Evolutionary conservation across 768 basidiomycete genomes (phyloP), one percentile per base, ranked within the genome.

Genomic region (Fistulinella prunicolor): DNA sequence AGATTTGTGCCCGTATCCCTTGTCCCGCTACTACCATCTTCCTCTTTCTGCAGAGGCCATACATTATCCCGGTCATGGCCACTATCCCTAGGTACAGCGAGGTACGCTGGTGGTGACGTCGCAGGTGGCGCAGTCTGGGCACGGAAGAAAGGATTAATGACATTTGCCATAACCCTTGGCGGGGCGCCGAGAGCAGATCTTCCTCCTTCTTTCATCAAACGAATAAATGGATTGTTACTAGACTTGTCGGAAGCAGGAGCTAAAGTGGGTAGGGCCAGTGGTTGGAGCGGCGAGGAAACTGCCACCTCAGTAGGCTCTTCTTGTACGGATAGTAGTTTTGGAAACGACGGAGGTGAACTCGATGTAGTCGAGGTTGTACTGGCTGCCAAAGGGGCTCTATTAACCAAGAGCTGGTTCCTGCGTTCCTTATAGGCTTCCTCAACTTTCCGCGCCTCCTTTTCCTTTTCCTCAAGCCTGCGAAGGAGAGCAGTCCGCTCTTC

Each of bases 41-140:
- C 80, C 19, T 82, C 78, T 36, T 80, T 82, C 65, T 94, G n/a
- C n/a, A n/a, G n/a, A n/a, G n/a, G n/a, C 91, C 59, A 80, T 72
- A 90, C 73, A n/a, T 83, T 82, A 46, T 86, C 91, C 91, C 92
- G 94, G 42, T 92, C 90, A 16, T 89, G 86, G 2, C 87, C 85
- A 26, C 73, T 71, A 28, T 72, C 74, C 3, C 69, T 66, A 1
- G 85, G 76, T 0, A 80, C 86, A 1, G 81, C 85, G 53, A 85
- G 68, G 51, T 89, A 88, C 3, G 76, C 62, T 0, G 79, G 66
- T 7, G 76, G 69, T 2, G 69, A 67, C 0, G 66, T 57, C 4
- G 69, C 44, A 46, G 71, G 61, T 36, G 73, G 58, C 2, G 68
- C 68, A 1, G 76, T 70, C 67, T 82, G 72, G 14, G 67, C 34